Evolutionary conservation across 2,329 filamentous ascomycete species (phyloP), one percentile per base, ranked within the genome.

Genomic region (Aurifilum marmelostoma): DNA sequence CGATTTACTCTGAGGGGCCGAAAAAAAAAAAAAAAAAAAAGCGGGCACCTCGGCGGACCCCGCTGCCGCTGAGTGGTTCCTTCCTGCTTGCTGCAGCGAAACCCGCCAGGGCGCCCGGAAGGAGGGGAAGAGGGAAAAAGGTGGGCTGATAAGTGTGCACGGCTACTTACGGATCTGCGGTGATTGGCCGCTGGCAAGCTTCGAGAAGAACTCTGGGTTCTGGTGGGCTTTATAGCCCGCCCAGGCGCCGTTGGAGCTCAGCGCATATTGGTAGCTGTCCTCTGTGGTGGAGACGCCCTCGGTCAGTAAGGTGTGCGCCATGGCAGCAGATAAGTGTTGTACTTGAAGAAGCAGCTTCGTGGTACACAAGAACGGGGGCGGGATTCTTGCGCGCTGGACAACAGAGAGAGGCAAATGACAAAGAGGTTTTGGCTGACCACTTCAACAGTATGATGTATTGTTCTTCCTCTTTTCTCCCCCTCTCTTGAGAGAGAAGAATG

Each of bases 201-300:
- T 87, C 61, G 86, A 82, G 81, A 95, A 93, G 81, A 93, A 90
- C 21, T 88, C 83, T 1, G 92, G 91, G 72, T 94, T 88, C 74
- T 89, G 84, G 72, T 88, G 83, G 63, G 84, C 80, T 73, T 89
- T 89, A 74, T 89, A 87, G 69, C 85, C 83, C 50, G 90, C 89
- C 90, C 91, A 94, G 73, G 88, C 84, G 73, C 88, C 86, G 82
- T 94, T 94, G 74, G 86, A 88, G 80, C 85, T 85, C 74, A 94
- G 79, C 71, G 89, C 88, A 75, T 87, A 85, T 73, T 85, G 81
- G 75, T 90, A 89, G 70, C 83, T 81, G 79, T 91, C 88, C 83
- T 83, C 81, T 82, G 76, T 54, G 72, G 59, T 37, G 37, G 29
- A 29, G 29, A 56, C 5, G 16, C 4, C 12, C 9, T 16, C 39